phyloP scores from a whole-genome alignment of 2,329 filamentous ascomycete species.

The Endothia cerciana region DNA sequence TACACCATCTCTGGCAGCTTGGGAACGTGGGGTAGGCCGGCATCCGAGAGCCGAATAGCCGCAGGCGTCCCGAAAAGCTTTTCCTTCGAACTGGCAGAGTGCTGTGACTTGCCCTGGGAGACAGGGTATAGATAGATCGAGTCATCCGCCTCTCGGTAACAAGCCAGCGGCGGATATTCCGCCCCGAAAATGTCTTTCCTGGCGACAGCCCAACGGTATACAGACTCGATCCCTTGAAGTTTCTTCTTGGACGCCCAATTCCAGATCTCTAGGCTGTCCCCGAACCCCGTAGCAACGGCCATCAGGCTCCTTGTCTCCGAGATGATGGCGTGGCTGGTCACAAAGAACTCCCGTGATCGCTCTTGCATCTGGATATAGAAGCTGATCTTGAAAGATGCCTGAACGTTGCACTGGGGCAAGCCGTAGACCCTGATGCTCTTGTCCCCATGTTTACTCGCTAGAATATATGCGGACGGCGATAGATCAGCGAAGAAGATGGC shows the following conservation, averaged over 20 bases:
- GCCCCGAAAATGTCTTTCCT: conserved; percentile 41
- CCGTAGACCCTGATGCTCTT: conserved; percentile 37
- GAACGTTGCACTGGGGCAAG: conserved; percentile 33
- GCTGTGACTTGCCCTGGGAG: conserved; percentile 28
- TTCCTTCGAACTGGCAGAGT: conserved; percentile 30
- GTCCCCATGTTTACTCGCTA: conserved; percentile 42
- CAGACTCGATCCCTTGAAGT: conserved; percentile 43
- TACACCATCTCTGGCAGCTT: conserved; percentile 46
- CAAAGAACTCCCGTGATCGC: conserved; percentile 46
- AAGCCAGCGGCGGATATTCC: conserved; percentile 40
- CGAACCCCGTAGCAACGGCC: conserved; percentile 44
- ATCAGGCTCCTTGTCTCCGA: conserved; percentile 43
- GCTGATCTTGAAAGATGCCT: conserved; percentile 41
- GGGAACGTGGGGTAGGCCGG: conserved; percentile 42
- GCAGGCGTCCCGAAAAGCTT: conserved; percentile 42
- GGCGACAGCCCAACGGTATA: conserved; percentile 44
- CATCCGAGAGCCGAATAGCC: conserved; percentile 40
- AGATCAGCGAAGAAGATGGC: conserved; percentile 42
- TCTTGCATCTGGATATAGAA: conserved; percentile 44
- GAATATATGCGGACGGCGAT: conserved; percentile 38
- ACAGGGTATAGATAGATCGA: conserved; percentile 41
- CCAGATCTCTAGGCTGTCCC: conserved; percentile 44
- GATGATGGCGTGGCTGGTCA: conserved; percentile 47
- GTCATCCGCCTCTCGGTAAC: conserved; percentile 39
- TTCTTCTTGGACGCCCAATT: conserved; percentile 45